Evolutionary conservation across 805 yeast genomes (phyloP), one percentile per base, ranked within the genome.

Genomic region (Suhomyces canberraensis): DNA sequence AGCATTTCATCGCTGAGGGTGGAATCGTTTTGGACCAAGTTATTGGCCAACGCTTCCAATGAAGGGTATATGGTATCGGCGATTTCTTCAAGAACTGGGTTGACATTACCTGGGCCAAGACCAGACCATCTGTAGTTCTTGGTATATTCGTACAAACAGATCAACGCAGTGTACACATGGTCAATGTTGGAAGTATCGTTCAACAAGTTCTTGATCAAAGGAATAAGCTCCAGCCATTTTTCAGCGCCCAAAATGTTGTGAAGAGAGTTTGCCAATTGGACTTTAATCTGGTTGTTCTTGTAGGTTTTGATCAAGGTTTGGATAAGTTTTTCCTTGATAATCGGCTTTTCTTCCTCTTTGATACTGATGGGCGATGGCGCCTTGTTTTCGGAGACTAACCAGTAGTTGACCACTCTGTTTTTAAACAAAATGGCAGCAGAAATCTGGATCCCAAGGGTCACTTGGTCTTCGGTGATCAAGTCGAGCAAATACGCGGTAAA

Each of bases 261-360:
- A 31, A 83, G 58, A 0, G 84, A 73, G 19, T 76, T 75, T 13
- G 80, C 60, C 33, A 82, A 58, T 53, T 79, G 86, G 20, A 79
- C 73, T 46, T 75, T 64, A 27, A 82, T 68, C 47, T 55, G 61
- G 22, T 46, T 47, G 40, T 54, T 59, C 38, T 57, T 59, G 42
- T 61, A 58, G 20, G 60, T 58, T 30, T 61, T 58, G 29, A 63
- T 49, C 50, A 90, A 56, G 1, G 69, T 59, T 30, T 59, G 58
- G 21, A 69, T 50, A 47, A 69, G 54, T 41, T 62, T 64, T 36
- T 56, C 54, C 47, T 68, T 68, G 41, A 57, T 65, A 11, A 49
- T 33, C 8, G 58, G 50, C 40, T 67, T 67, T 40, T 69, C 74
- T 13, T 52, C 49, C 6, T 46, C 61, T 33, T 47, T 54, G 22